phyloP scores from a whole-genome alignment of 2,329 filamentous ascomycete species.

The Claviceps sp. region DNA sequence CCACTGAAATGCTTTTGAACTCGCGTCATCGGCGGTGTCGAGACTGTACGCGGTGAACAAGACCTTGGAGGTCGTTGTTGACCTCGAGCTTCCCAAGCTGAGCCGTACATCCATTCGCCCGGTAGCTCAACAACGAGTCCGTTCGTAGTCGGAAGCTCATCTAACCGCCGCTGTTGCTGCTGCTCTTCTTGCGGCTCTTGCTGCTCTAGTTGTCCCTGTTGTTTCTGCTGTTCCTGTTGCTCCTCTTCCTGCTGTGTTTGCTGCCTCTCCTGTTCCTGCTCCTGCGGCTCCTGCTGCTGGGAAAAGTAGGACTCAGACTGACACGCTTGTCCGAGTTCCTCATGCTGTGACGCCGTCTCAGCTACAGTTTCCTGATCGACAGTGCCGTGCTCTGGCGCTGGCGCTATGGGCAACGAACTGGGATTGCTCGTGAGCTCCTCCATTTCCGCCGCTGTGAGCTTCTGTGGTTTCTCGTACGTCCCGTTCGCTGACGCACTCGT shows the following conservation, averaged over 20 bases:
- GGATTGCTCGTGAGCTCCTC: conserved; percentile 42
- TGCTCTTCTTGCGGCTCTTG: neutral
- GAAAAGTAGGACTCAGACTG: neutral
- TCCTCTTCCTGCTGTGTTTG: neutral
- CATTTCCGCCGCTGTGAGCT: conserved; percentile 45
- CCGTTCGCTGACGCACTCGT: conserved; percentile 19
- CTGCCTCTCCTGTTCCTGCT: neutral
- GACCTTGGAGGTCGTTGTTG: conserved; percentile 16
- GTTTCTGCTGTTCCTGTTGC: neutral
- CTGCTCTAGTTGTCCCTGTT: neutral
- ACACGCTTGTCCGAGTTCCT: conserved; percentile 5
- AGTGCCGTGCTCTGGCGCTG: conserved; percentile 21
- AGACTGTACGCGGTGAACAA: conserved; percentile 29
- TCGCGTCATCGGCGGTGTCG: conserved; percentile 37
- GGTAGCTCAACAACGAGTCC: conserved; percentile 14
- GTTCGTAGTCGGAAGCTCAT: conserved; percentile 10
- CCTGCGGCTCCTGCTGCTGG: neutral
- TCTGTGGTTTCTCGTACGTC: conserved; percentile 31
- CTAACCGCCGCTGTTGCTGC: neutral
- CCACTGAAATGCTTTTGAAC: conserved; percentile 14
- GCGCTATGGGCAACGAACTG: conserved; percentile 43
- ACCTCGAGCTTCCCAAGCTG: conserved; percentile 8
- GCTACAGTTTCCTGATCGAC: conserved; percentile 18
- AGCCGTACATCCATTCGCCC: conserved; percentile 1
- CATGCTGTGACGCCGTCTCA: conserved; percentile 15